Conservation (phyloP, 768 basidiomycete species). For the Strobilomyces dryophilus region DNA sequence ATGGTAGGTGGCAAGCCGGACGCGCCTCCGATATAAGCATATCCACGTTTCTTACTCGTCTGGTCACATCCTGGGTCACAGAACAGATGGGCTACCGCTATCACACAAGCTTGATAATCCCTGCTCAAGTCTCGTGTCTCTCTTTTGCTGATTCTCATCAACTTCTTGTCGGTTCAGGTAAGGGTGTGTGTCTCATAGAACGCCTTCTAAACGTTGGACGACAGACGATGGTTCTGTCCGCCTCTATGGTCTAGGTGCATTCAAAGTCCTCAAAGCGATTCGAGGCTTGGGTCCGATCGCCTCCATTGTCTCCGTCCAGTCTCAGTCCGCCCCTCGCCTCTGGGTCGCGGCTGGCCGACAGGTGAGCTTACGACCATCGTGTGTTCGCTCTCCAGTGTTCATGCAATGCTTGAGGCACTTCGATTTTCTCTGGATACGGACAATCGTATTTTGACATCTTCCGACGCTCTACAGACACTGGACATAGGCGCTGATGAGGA, state of each 20-base stretch:
- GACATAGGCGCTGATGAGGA: constrained; percentile 47
- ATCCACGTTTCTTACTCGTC: neutral
- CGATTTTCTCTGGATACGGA: constrained; percentile 42
- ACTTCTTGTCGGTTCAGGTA: constrained; percentile 64
- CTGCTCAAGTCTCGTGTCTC: constrained; percentile 52
- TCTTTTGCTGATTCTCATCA: constrained; percentile 44
- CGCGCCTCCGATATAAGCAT: too few species aligned
- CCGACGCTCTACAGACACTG: constrained; percentile 46
- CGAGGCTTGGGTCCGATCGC: constrained; percentile 60
- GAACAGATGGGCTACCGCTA: constrained; percentile 10
- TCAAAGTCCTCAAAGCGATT: constrained; percentile 61
- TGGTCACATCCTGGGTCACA: neutral
- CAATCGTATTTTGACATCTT: constrained; percentile 50
- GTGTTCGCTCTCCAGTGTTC: neutral
- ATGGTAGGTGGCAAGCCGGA: neutral
- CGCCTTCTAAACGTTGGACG: neutral
- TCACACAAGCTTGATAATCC: constrained; percentile 34
- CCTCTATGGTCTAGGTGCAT: constrained; percentile 55
- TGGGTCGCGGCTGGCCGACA: constrained; percentile 66
- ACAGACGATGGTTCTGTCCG: constrained; percentile 71
- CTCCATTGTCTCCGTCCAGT: constrained; percentile 46
- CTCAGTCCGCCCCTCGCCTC: constrained; percentile 41
- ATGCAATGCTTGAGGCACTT: constrained; percentile 20
- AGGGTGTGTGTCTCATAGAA: constrained; percentile 3
- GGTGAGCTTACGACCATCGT: constrained; percentile 31